Conservation (phyloP, 2,329 filamentous ascomycete species). For the Ascochyta viciae-villosae region DNA sequence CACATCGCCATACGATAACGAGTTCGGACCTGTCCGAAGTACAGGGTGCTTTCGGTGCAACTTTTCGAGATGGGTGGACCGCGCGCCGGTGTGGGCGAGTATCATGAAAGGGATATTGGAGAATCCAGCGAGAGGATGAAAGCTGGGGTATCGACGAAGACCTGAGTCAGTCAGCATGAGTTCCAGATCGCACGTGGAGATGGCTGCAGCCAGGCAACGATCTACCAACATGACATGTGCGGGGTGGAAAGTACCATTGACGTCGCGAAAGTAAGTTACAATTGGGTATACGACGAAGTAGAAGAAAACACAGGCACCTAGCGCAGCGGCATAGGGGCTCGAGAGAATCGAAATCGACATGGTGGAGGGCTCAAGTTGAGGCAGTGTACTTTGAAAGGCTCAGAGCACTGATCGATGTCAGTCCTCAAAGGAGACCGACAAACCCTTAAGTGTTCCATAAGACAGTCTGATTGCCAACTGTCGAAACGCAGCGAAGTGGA, state of each 20-base stretch:
- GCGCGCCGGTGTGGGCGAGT: constrained; percentile 53
- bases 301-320: constrained; percentile 32
- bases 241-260: constrained; percentile 45
- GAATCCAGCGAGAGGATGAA: constrained; percentile 56
- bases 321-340: constrained; percentile 34
- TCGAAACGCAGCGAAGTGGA: constrained; percentile 3
- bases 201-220: neutral
- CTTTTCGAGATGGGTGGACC: constrained; percentile 53
- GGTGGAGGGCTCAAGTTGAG: constrained; percentile 1
- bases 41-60: constrained; percentile 58
- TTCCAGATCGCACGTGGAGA: neutral
- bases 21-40: constrained; percentile 42
- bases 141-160: constrained; percentile 58
- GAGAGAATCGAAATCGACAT: constrained; percentile 26
- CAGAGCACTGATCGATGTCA: constrained; percentile 3
- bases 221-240: neutral
- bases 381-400: constrained; percentile 1
- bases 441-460: constrained; percentile 21
- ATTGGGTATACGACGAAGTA: constrained; percentile 54
- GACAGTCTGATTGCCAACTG: neutral
- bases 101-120: constrained; percentile 58
- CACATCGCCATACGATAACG: constrained; percentile 41
- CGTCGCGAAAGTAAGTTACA: constrained; percentile 54
- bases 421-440: constrained; percentile 2
- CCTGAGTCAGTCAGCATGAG: constrained; percentile 26